phyloP scores from a whole-genome alignment of 148 eudicot species.

The Linanthus parryae region DNA sequence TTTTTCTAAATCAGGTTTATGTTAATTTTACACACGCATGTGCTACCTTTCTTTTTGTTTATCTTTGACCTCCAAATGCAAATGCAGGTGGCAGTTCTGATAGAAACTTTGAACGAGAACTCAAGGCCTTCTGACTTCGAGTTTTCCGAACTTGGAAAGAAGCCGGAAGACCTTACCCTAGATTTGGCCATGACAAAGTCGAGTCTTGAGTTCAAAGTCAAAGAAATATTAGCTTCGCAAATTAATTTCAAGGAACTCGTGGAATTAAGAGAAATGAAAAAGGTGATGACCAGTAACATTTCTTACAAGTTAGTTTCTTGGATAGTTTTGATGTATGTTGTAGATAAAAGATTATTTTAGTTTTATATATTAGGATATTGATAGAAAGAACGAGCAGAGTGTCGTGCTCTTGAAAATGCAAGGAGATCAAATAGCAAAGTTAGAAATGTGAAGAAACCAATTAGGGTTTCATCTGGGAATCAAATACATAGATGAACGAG shows the following conservation, averaged over 20 bases:
- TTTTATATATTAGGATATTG: too few species aligned
- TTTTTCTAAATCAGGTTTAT: neutral
- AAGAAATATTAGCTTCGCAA: conserved; percentile 46
- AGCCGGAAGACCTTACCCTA: conserved; percentile 40
- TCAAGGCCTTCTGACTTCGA: conserved; percentile 38
- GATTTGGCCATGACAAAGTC: conserved; percentile 52
- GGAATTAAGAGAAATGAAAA: conserved; percentile 94
- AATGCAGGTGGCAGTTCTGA: conserved; percentile 47
- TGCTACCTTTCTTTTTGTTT: too few species aligned
- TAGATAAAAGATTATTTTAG: too few species aligned
- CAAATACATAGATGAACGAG: too few species aligned
- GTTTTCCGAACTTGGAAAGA: conserved; percentile 70
- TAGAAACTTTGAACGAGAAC: conserved; percentile 52
- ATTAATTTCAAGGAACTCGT: conserved; percentile 70
- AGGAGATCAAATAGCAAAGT: conserved; percentile 77
- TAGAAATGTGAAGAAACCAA: too few species aligned
- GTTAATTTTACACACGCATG: too few species aligned
- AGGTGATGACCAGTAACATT: too few species aligned
- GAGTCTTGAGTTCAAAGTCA: conserved; percentile 46
- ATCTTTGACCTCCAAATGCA: conserved; percentile 15
- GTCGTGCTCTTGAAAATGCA: conserved; percentile 93
- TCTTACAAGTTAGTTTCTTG: too few species aligned
- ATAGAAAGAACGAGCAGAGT: conserved; percentile 95
- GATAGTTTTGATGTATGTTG: too few species aligned
- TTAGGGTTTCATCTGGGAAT: too few species aligned